Evolutionary conservation across 768 basidiomycete genomes (phyloP), one percentile per base, ranked within the genome.

Genomic region (Suillus subalutaceus): DNA sequence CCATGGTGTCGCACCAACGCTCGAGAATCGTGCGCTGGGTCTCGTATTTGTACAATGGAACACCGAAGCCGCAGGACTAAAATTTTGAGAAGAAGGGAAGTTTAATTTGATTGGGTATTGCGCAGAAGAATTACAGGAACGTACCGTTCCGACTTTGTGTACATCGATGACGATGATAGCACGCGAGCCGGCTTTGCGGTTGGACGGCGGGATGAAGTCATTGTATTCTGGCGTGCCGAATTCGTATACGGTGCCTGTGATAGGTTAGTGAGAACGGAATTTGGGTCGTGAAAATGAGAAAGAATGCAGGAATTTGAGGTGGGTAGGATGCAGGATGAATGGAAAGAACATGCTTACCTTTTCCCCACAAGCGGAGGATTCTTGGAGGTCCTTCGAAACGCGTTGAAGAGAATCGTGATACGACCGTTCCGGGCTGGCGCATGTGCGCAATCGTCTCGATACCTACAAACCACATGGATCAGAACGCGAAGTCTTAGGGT

Each of bases 51-150:
- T 85, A 90, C 69, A 82, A 83, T 3, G 90, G 90, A 32, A 90
- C 83, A 0, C 83, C 83, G 68, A 82, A 90, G 26, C 90, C 89
- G 68, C 89, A 91, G 2, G 89, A 89, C 90, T 90, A 67, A 32
- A 4, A 32, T 12, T 23, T n/a, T 20, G 32, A 26, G n/a, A 63
- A 5, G 12, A 44, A 44, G 10, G 32, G 40, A 50, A 26, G 13
- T 50, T 50, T 13, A 10, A 48, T 16, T 43, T 58, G 3, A 16
- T 20, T 23, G 4, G n/a, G 38, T 4, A 20, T 48, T 52, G 23
- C 20, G 1, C 35, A 26, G 59, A 58, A 23, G 62, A 43, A 35
- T 37, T 15, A 23, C 5, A 50, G 1, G 50, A 12, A 72, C 82
- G 65, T 63, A 84, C 84, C 0, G 80, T 79, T 43, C 78, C 80